Conservation (phyloP, 2,329 filamentous ascomycete species). For the Fusarium sarcochroum region DNA sequence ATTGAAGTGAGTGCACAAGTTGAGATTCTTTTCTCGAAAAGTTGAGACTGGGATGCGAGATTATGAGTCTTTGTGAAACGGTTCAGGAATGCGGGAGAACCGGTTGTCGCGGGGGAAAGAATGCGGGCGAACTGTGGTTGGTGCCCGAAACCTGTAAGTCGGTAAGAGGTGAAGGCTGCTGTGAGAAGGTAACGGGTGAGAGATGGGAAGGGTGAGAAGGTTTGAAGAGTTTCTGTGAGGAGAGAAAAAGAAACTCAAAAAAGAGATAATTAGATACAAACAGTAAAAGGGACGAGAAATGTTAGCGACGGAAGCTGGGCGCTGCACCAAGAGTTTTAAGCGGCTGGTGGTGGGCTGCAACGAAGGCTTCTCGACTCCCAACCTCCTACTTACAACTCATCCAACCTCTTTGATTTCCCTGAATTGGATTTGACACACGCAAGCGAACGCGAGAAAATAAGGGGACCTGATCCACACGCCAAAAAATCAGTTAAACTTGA, state of each 20-base stretch:
- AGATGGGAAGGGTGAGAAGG: slow-evolving; percentile 13
- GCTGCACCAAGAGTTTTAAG: slow-evolving; percentile 54
- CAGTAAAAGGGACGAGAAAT: slow-evolving; percentile 29
- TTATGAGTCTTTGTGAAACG: slow-evolving; percentile 36
- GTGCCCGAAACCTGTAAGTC: slow-evolving; percentile 32
- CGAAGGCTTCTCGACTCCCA: slow-evolving; percentile 50
- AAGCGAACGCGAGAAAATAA: slow-evolving; percentile 27
- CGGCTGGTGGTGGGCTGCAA: slow-evolving; percentile 45
- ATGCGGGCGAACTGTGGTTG: slow-evolving; percentile 31
- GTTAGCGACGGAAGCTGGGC: slow-evolving; percentile 44
- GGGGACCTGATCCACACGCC: slow-evolving; percentile 43
- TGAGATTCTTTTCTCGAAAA: slow-evolving; percentile 10
- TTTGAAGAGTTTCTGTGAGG: slow-evolving; percentile 1
- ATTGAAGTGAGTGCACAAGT: slow-evolving; percentile 19
- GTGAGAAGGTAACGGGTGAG: slow-evolving; percentile 25
- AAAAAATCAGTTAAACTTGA: slow-evolving; percentile 39
- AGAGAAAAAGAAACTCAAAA: slow-evolving; percentile 9
- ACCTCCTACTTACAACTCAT: slow-evolving; percentile 54
- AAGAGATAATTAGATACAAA: slow-evolving; percentile 17
- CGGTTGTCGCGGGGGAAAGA: slow-evolving; percentile 31
- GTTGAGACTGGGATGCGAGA: slow-evolving; percentile 22
- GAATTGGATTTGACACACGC: slow-evolving; percentile 38
- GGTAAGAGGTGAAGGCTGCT: slow-evolving; percentile 25
- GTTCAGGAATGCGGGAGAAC: slow-evolving; percentile 33
- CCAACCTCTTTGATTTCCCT: slow-evolving; percentile 51